phyloP scores from a whole-genome alignment of 2,329 filamentous ascomycete genomes.

The Calonectria montana region DNA sequence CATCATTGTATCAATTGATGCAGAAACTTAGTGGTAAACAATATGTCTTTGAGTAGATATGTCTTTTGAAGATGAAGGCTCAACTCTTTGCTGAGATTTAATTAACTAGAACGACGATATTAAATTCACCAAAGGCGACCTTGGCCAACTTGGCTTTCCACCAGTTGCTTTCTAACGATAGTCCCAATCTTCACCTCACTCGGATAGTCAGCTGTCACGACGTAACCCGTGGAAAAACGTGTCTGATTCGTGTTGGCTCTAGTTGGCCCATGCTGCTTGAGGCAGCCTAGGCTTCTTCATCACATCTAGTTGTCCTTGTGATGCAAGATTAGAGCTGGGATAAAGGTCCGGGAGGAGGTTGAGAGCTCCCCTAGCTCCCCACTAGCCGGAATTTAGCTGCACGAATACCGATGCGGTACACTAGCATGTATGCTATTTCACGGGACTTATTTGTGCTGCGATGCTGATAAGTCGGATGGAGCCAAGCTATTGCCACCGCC shows the following conservation, averaged over 20 bases:
- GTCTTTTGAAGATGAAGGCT: too few relatives aligned
- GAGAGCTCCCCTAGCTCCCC: slow-evolving; percentile 8
- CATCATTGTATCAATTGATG: neutral
- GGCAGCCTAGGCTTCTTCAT: neutral
- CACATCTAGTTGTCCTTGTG: neutral
- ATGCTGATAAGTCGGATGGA: neutral
- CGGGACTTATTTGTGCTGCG: neutral
- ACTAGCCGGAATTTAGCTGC: neutral
- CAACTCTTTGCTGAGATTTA: neutral
- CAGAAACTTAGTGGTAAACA: neutral
- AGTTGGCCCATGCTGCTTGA: slow-evolving; percentile 6
- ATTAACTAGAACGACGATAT: neutral
- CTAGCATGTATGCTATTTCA: neutral
- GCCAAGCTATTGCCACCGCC: slow-evolving; percentile 3
- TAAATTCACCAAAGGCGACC: neutral
- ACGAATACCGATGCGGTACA: neutral
- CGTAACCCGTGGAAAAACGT: slow-evolving; percentile 11
- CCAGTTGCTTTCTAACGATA: neutral
- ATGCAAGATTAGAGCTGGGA: neutral
- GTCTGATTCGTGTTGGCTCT: slow-evolving; percentile 18
- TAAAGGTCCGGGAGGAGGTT: neutral
- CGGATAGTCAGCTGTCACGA: neutral
- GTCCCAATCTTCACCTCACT: neutral
- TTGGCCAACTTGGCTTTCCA: neutral
- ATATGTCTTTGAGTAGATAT: neutral